A percentile compares a stretch with the other conserved stretches of the same genome.
Evolutionary conservation across 2,329 filamentous ascomycete genomes (phyloP).

Genomic region (Cordyceps militaris): DNA sequence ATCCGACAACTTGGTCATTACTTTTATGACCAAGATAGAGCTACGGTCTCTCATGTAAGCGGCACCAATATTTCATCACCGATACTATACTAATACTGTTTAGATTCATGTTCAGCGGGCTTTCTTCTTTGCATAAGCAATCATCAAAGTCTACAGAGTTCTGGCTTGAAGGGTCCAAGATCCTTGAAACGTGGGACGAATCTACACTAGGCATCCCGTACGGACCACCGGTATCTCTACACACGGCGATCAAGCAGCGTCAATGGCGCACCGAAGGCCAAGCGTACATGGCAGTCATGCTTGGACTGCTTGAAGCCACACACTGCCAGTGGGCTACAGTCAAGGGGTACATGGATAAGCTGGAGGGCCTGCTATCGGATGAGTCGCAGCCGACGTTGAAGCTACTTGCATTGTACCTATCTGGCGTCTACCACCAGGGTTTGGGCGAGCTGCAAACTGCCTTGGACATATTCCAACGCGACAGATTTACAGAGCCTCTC

Average conservation of each 20-base stretch:
- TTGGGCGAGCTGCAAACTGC: slow-evolving; percentile 66
- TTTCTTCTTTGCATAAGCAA: slow-evolving; percentile 37
- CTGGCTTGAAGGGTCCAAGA: slow-evolving; percentile 36
- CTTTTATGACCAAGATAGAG: slow-evolving; percentile 54
- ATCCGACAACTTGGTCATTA: slow-evolving; percentile 51
- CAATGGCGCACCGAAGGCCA: slow-evolving; percentile 60
- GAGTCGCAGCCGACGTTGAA: slow-evolving; percentile 34
- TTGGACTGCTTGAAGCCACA: slow-evolving; percentile 62
- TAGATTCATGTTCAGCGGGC: slow-evolving; percentile 45
- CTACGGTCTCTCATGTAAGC: slow-evolving; percentile 40
- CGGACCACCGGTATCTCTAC: slow-evolving; percentile 43
- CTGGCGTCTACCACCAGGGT: slow-evolving; percentile 69
- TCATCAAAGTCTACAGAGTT: slow-evolving; percentile 29
- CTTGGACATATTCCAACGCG: slow-evolving; percentile 56
- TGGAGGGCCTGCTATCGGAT: slow-evolving; percentile 38
- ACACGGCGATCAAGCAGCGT: slow-evolving; percentile 49
- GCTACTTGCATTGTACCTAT: slow-evolving; percentile 61
- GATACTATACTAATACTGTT: neutral
- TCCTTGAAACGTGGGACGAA: slow-evolving; percentile 40
- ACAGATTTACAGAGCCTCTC: slow-evolving; percentile 43
- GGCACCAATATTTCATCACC: neutral
- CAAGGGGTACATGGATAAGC: slow-evolving; percentile 46
- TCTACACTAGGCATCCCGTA: slow-evolving; percentile 30
- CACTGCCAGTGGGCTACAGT: slow-evolving; percentile 64
- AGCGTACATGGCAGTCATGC: slow-evolving; percentile 64